Conservation (phyloP, 225 moss, liverwort and hornwort species). For the Marchantia paleacea region DNA sequence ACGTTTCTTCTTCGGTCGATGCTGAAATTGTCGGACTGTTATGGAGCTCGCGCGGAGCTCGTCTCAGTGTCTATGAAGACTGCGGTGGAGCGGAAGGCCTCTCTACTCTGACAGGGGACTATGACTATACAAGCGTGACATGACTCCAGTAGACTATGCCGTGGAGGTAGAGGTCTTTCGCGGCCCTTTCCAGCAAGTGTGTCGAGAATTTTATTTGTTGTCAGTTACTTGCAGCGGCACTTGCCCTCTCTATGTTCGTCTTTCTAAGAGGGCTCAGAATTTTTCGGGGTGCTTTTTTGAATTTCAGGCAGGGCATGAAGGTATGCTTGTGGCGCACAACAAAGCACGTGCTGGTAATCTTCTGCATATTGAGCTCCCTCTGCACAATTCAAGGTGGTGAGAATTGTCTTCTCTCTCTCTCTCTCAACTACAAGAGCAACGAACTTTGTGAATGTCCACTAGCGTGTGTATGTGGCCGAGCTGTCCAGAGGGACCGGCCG, state of each 20-base stretch:
- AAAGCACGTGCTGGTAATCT: constrained; percentile 90
- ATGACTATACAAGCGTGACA: constrained; percentile 34
- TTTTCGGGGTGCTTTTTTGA: not conserved
- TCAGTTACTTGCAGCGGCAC: not conserved
- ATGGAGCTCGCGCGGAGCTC: constrained; percentile 10
- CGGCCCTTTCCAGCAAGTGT: not conserved
- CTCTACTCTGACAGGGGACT: not conserved
- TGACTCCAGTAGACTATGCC: constrained; percentile 46
- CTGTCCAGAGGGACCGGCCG: too few species aligned
- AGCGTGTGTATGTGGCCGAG: too few species aligned
- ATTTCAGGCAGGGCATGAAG: constrained; percentile 97
- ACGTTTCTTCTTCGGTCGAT: not conserved
- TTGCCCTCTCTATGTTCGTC: not conserved
- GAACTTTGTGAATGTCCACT: too few species aligned
- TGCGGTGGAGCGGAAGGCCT: not conserved
- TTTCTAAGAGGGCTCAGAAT: not conserved
- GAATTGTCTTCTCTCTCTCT: constrained; percentile 10
- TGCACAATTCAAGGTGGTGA: constrained; percentile 66
- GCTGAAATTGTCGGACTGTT: not conserved
- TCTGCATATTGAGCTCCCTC: constrained; percentile 68
- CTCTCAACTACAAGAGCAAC: too few species aligned
- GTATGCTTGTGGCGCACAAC: constrained; percentile 90
- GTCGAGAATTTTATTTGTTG: not conserved
- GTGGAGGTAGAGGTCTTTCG: constrained; percentile 24
- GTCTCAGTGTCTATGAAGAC: constrained; percentile 14